These are phyloP conservation scores for Neofusicoccum umdonicola DNA, from an alignment of 2,329 filamentous ascomycete genomes.

Conservation along the genomic window DNA sequence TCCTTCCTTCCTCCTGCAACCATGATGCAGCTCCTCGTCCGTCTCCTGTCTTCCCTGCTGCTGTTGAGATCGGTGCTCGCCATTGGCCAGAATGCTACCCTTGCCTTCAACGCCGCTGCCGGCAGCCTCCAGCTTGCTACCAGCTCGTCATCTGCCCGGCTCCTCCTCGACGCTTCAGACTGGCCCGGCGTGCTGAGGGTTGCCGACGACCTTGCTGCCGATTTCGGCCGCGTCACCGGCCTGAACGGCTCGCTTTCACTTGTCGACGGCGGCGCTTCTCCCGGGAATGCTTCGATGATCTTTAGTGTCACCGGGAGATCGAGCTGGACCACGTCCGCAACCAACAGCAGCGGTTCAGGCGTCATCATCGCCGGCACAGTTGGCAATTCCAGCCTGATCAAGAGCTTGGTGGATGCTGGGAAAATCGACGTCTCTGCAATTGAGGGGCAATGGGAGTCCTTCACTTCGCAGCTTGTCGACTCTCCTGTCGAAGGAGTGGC, in stretches of 20 bases:
- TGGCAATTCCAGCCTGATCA: slow-evolving; percentile 62
- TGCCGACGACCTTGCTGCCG: slow-evolving; percentile 63
- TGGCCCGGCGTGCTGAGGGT: slow-evolving; percentile 68
- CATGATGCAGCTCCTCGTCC: not conserved
- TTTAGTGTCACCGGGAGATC: slow-evolving; percentile 41
- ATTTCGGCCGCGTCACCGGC: slow-evolving; percentile 70
- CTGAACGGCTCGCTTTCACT: slow-evolving; percentile 57
- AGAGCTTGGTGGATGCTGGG: slow-evolving; percentile 53
- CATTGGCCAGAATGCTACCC: slow-evolving; percentile 52
- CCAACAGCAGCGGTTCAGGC: slow-evolving; percentile 17
- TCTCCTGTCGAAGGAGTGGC: slow-evolving; percentile 56
- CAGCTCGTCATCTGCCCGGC: slow-evolving; percentile 28
- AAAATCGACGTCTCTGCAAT: slow-evolving; percentile 59
- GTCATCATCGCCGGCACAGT: slow-evolving; percentile 69
- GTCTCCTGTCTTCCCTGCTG: not conserved
- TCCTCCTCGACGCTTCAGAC: slow-evolving; percentile 46
- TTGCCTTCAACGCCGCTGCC: slow-evolving; percentile 43
- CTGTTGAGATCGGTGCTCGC: slow-evolving; percentile 26
- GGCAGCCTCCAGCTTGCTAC: slow-evolving; percentile 34
- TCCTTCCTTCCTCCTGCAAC: not conserved
- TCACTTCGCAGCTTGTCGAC: slow-evolving; percentile 58
- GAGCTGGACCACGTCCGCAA: slow-evolving; percentile 30
- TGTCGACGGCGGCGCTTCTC: slow-evolving; percentile 51
- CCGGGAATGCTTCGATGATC: slow-evolving; percentile 35
- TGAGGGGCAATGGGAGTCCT: slow-evolving; percentile 68